phyloP scores from a whole-genome alignment of 768 basidiomycete species.

The Lactifluus volemus region DNA sequence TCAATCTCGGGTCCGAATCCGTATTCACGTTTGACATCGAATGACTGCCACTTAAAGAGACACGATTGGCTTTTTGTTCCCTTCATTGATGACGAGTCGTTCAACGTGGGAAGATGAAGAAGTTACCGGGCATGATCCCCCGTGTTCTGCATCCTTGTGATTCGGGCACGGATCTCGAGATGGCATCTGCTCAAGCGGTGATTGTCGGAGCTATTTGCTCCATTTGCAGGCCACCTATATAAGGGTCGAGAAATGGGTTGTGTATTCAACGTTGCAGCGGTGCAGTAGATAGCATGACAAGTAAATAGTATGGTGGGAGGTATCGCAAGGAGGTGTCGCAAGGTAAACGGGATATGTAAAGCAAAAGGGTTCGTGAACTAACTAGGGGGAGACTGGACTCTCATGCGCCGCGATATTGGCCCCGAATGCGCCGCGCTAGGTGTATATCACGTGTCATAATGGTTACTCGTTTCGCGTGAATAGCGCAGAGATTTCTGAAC shows the following conservation, averaged over 20 bases:
- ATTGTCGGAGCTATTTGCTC: background rate
- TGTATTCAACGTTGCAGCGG: constrained; percentile 5
- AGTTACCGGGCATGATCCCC: no score
- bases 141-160: no score
- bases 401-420: constrained; percentile 61
- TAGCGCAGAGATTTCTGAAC: constrained; percentile 84
- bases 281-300: constrained; percentile 6
- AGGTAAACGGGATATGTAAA: background rate
- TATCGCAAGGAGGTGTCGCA: constrained; percentile 17
- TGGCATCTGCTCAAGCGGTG: no score
- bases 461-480: constrained; percentile 96
- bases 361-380: constrained; percentile 3
- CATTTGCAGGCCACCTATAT: no score
- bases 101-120: no score
- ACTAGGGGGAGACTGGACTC: constrained; percentile 23
- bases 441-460: constrained; percentile 98
- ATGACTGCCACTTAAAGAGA: background rate
- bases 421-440: constrained; percentile 89
- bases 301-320: constrained; percentile 1
- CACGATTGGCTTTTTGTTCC: no score
- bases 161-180: no score
- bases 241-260: background rate
- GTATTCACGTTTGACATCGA: no score
- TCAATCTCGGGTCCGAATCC: no score
- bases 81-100: no score